Evolutionary conservation across 2,329 filamentous ascomycete genomes (phyloP).

Genomic region (Apiospora sp.): DNA sequence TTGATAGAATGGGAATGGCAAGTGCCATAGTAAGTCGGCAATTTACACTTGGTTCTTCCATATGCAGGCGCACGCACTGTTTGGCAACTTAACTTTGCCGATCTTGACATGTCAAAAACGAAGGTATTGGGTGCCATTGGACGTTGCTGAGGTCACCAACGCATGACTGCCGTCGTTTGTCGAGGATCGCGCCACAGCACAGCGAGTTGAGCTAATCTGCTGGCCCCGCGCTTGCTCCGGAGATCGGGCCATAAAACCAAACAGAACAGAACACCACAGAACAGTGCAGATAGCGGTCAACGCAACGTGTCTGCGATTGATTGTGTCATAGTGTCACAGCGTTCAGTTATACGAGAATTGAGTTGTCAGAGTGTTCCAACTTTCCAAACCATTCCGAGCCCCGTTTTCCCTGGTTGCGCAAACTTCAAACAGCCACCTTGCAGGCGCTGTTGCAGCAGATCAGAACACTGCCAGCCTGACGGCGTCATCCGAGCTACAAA

Average conservation of each 20-base stretch:
- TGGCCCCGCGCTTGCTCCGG: not conserved
- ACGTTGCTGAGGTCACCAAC: not conserved
- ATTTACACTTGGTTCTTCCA: not conserved
- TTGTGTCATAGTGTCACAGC: not conserved
- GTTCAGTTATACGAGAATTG: not conserved
- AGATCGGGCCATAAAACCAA: not conserved
- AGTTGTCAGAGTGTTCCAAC: not conserved
- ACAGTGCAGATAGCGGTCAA: conserved; percentile 5
- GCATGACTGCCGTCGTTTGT: not conserved
- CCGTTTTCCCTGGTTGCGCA: not conserved
- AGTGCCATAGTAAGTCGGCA: not conserved
- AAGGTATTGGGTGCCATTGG: not conserved
- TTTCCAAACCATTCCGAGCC: not conserved
- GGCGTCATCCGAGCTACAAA: not conserved
- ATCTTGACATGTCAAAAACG: not conserved
- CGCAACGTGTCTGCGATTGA: not conserved
- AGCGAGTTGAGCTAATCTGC: not conserved
- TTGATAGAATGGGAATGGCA: not conserved
- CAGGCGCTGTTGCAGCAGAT: not conserved
- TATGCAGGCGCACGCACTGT: not conserved
- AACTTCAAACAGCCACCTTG: not conserved
- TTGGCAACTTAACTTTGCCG: not conserved
- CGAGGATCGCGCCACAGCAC: not conserved
- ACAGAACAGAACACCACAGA: not conserved
- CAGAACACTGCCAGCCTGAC: not conserved